These are phyloP conservation scores for Nitzschia putrida DNA, from an alignment of 108 stramenopile genomes.

Conservation along the genomic window DNA sequence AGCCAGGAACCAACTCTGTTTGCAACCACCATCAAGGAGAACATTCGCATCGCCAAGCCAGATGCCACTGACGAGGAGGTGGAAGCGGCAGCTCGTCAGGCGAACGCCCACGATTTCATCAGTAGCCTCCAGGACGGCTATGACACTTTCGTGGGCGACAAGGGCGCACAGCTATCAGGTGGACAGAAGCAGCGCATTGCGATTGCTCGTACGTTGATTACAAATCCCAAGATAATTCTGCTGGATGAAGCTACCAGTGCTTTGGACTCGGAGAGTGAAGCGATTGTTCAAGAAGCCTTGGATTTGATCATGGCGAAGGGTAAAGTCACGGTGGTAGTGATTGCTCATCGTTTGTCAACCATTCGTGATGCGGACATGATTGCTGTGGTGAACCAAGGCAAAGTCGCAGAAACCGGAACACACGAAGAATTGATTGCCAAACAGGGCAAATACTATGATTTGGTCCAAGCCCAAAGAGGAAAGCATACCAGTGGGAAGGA, in stretches of 20 bases:
- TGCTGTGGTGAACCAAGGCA: conserved; percentile 75
- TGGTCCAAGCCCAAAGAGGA: conserved; percentile 36
- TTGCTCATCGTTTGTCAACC: conserved; percentile 83
- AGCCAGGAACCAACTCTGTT: conserved; percentile 91
- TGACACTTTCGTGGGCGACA: conserved; percentile 59
- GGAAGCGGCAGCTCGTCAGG: conserved; percentile 81
- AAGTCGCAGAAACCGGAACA: conserved; percentile 79
- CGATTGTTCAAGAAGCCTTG: conserved; percentile 57
- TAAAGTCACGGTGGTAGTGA: conserved; percentile 70
- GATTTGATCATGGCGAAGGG: conserved; percentile 20
- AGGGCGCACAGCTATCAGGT: conserved; percentile 88
- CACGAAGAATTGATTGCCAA: conserved; percentile 71
- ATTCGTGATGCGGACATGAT: conserved; percentile 82
- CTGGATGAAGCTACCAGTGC: conserved; percentile 83
- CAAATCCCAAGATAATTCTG: conserved; percentile 70
- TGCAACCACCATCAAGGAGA: conserved; percentile 87
- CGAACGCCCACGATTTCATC: conserved; percentile 92
- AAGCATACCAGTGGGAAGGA: not conserved
- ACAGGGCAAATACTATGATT: conserved; percentile 28
- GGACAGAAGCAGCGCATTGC: conserved; percentile 91
- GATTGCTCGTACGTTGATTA: conserved; percentile 74
- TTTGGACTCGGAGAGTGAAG: conserved; percentile 83
- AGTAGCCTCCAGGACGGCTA: conserved; percentile 66
- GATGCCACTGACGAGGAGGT: conserved; percentile 67
- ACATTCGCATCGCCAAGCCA: conserved; percentile 86